Evolutionary conservation across 331 rosid species (phyloP).

Genomic region (Pyrus hybrid): DNA sequence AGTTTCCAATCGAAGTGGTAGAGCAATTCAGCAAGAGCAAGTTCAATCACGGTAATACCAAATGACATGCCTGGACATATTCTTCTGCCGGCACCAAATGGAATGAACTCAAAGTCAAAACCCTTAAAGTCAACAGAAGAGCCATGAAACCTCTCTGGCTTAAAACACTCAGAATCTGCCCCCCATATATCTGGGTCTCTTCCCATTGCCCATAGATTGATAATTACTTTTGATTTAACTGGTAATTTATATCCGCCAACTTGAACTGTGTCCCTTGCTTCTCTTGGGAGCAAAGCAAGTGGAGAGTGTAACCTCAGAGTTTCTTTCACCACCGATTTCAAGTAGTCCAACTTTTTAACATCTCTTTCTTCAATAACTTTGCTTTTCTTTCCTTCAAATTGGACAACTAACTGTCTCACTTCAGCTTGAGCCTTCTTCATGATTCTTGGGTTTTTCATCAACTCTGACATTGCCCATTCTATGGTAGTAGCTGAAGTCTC

Average conservation of each 20-base stretch:
- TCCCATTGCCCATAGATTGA: background rate
- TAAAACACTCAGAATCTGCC: background rate
- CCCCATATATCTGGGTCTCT: background rate
- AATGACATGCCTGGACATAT: conserved; percentile 1
- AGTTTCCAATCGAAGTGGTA: background rate
- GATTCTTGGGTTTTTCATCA: conserved; percentile 26
- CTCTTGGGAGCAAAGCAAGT: conserved; percentile 20
- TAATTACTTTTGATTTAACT: background rate
- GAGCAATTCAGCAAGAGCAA: background rate
- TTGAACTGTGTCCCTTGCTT: conserved; percentile 5
- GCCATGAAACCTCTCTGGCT: background rate
- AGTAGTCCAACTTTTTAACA: conserved; percentile 1
- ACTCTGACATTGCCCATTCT: conserved; percentile 33
- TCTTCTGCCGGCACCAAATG: background rate
- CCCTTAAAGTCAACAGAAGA: background rate
- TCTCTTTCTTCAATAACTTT: conserved; percentile 2
- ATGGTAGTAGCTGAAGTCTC: background rate
- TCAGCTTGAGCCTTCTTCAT: conserved; percentile 13
- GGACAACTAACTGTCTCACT: conserved; percentile 2
- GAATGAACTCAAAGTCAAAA: background rate
- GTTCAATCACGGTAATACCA: background rate
- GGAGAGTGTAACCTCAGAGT: conserved; percentile 32
- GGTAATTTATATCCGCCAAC: conserved; percentile 4
- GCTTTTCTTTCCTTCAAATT: background rate
- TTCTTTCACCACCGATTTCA: conserved; percentile 24